Evolutionary conservation across 106 monocot genomes (phyloP), one percentile per base, ranked within the genome.

Genomic region (Xerophyta viscosa): DNA sequence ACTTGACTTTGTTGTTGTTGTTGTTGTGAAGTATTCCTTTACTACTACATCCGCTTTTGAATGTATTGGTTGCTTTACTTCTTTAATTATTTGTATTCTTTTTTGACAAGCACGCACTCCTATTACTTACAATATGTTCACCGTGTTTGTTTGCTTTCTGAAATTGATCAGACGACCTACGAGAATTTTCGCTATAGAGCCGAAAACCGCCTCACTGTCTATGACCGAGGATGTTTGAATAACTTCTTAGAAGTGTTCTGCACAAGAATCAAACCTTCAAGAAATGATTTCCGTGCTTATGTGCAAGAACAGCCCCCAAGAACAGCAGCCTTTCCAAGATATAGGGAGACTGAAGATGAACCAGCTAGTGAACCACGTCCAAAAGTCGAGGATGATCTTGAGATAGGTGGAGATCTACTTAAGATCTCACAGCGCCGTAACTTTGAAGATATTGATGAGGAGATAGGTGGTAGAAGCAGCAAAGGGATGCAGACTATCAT

Each of bases 131-230:
- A n/a, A n/a, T n/a, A n/a, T n/a, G n/a, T 7, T 39, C 13, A 39
- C 39, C 1, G 10, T 20, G 46, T 19, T 46, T 46, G 66, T 42
- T 57, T 66, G 29, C 75, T 12, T 39, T 39, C 39, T 39, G n/a
- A n/a, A n/a, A n/a, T n/a, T n/a, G 39, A 39, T 39, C 39, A 98
- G 96, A 98, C 96, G 3, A 98, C 96, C 1, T 86, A 98, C 37
- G 96, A 98, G 60, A 98, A 98, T 52, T 89, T 89, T 66, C 71
- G 89, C 12, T 96, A 96, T 64, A 75, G 88, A 71, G 37, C 73
- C 8, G 85, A 89, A 61, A 79, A 52, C 68, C 64, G 85, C 29
- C 58, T 58, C 31, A 98, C 78, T 43, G 66, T 74, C 15, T 79
- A 82, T 24, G 44, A 82, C 54, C 81, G 37, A 36, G 96, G 96